Evolutionary conservation across 1,139 yeast species (phyloP), one percentile per base, ranked within the genome.

Genomic region (Saccharomyces pastorianus): DNA sequence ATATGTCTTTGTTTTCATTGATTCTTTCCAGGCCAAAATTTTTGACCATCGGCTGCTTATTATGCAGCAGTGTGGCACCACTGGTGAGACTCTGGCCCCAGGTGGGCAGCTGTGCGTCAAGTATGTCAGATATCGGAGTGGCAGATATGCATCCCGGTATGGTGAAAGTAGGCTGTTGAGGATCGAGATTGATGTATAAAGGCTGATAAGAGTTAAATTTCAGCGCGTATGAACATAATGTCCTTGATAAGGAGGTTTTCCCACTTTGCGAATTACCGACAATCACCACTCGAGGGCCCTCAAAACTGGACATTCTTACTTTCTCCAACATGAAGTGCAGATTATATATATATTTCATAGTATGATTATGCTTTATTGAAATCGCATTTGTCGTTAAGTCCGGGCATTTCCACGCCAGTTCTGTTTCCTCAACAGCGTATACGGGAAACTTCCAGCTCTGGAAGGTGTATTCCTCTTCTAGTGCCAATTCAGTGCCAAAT

Each of bases 401-500:
- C 2, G 59, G 53, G 46, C 65, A 61, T 53, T 72, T 68, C 68
- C 81, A 82, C 56, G 76, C 76, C 8, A 85, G 52, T 31, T 69
- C 72, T 55, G 83, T 78, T 8, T 86, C 87, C 32, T 75, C 70
- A 75, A 80, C 73, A 64, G 97, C 72, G 75, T 79, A 78, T 55
- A 93, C 57, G 61, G 82, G 76, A 63, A 82, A 71, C 66, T 83
- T 78, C 71, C 84, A 66, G 56, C 93, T 78, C 65, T 76, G 66
- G 73, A 84, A 78, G 53, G 77, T 68, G 61, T 87, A 78, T 26
- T 83, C 87, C 0, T 80, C 77, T 57, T 87, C 89, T 34, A 77
- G 73, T 2, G 97, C 88, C 34, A 93, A 77, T 67, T 93, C 99
- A 2, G 97, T 89, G 26, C 99, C 99, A 71, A 87, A 89, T 20